These are phyloP conservation scores for Fusarium penzigii DNA, from an alignment of 2,329 filamentous ascomycete genomes.

Conservation along the genomic window DNA sequence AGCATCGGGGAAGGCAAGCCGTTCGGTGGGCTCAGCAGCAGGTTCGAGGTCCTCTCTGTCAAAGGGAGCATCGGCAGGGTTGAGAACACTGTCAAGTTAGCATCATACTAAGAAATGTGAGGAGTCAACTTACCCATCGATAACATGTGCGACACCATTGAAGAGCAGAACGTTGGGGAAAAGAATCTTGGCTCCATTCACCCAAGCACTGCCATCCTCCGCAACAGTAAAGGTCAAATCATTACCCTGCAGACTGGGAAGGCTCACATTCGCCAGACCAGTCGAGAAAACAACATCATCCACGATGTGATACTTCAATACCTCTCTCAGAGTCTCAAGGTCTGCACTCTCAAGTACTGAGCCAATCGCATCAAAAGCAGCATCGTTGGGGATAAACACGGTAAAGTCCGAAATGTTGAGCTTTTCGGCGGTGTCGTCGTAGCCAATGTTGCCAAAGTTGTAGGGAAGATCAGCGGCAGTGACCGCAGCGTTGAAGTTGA, in stretches of 20 bases:
- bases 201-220: constrained; percentile 31
- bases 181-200: constrained; percentile 35
- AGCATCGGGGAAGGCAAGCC: constrained; percentile 30
- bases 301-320: constrained; percentile 35
- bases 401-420: constrained; percentile 35
- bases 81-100: constrained; percentile 27
- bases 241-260: constrained; percentile 24
- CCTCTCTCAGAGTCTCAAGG: constrained; percentile 25
- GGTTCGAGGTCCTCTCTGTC: constrained; percentile 26
- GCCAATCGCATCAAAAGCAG: constrained; percentile 31
- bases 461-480: constrained; percentile 28
- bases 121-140: constrained; percentile 28
- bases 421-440: constrained; percentile 11
- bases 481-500: constrained; percentile 32
- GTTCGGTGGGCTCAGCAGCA: constrained; percentile 21
- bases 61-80: constrained; percentile 24
- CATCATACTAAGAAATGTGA: accelerated
- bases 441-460: constrained; percentile 26
- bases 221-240: constrained; percentile 32
- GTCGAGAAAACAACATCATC: constrained; percentile 34
- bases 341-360: constrained; percentile 28
- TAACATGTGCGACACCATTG: constrained; percentile 36
- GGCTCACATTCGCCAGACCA: constrained; percentile 27
- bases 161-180: constrained; percentile 32
- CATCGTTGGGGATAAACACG: constrained; percentile 31